Percentiles rank a stretch among this genome's conserved stretches.
Conservation (phyloP, 2,329 filamentous ascomycete genomes). For the Dactylellina leptospora region DNA sequence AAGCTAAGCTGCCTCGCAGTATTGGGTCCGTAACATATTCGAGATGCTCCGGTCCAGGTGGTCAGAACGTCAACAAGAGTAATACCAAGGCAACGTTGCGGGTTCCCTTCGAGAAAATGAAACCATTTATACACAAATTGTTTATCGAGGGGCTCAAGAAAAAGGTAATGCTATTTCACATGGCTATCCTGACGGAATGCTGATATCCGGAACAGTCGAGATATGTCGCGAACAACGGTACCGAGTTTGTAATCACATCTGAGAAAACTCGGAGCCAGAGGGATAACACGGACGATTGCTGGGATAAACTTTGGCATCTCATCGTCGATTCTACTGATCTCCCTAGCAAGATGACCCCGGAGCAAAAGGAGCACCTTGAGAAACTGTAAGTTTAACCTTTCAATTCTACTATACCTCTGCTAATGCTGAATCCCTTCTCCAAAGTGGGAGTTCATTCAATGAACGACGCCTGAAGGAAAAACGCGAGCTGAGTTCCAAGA, state of each 20-base stretch:
- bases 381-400: slow-evolving; percentile 20
- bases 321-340: slow-evolving; percentile 1
- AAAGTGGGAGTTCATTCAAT: not conserved
- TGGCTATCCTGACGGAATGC: not conserved
- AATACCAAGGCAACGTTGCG: slow-evolving; percentile 41
- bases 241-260: slow-evolving; percentile 29
- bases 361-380: slow-evolving; percentile 23
- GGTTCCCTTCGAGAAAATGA: slow-evolving; percentile 22
- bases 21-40: slow-evolving; percentile 27
- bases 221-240: slow-evolving; percentile 17
- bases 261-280: slow-evolving; percentile 29
- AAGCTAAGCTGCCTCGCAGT: slow-evolving; percentile 3
- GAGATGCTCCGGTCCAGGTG: slow-evolving; percentile 38
- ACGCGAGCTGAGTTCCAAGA: slow-evolving; percentile 23
- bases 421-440: too few species aligned
- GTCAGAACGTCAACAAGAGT: slow-evolving; percentile 46
- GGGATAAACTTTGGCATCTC: slow-evolving; percentile 18
- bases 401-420: not conserved
- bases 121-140: slow-evolving; percentile 13
- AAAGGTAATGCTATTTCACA: slow-evolving; percentile 17
- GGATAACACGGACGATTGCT: slow-evolving; percentile 29
- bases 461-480: slow-evolving; percentile 24
- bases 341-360: slow-evolving; percentile 5
- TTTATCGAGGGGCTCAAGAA: slow-evolving; percentile 26
- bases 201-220: slow-evolving; percentile 2